Evolutionary conservation across 352 stramenopile genomes (phyloP).

Genomic region (Phytopythium vexans): DNA sequence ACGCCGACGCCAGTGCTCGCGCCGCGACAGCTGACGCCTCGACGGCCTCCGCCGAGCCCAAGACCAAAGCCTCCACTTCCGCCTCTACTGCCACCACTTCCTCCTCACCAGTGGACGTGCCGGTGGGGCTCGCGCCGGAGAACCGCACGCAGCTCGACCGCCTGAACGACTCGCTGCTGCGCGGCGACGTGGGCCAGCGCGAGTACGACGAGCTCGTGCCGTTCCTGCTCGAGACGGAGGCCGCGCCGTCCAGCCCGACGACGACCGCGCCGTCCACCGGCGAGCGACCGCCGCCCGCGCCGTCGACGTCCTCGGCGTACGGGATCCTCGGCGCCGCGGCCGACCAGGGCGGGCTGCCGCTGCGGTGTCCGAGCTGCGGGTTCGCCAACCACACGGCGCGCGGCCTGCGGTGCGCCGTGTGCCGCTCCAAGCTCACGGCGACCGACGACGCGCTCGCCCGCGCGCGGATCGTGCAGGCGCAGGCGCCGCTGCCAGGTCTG

Average conservation of each 20-base stretch:
- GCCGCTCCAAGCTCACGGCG: constrained; percentile 18
- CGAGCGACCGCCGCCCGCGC: constrained; percentile 5
- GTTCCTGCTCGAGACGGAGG: constrained; percentile 17
- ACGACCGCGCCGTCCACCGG: neutral
- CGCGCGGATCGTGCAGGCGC: constrained; percentile 1
- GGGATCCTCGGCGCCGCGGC: neutral
- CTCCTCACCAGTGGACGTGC: neutral
- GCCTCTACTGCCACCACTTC: neutral
- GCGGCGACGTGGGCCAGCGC: constrained; percentile 23
- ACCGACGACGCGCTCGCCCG: constrained; percentile 2
- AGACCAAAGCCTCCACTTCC: neutral
- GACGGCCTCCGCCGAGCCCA: neutral
- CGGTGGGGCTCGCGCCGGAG: constrained; percentile 3
- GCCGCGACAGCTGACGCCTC: neutral
- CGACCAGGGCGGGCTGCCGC: constrained; percentile 14
- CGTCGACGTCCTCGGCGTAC: constrained; percentile 5
- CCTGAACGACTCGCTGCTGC: constrained; percentile 32
- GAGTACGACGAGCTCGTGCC: constrained; percentile 40
- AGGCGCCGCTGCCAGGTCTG: neutral
- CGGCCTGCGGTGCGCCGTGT: constrained; percentile 27
- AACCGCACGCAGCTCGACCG: constrained; percentile 26
- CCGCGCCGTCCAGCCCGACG: neutral
- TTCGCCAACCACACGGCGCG: constrained; percentile 29
- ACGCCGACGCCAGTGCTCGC: constrained; percentile 1
- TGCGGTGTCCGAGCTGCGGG: constrained; percentile 34